phyloP scores from a whole-genome alignment of 371 early-diverging fungal genomes.

The Syncephalis plumigaleata region DNA sequence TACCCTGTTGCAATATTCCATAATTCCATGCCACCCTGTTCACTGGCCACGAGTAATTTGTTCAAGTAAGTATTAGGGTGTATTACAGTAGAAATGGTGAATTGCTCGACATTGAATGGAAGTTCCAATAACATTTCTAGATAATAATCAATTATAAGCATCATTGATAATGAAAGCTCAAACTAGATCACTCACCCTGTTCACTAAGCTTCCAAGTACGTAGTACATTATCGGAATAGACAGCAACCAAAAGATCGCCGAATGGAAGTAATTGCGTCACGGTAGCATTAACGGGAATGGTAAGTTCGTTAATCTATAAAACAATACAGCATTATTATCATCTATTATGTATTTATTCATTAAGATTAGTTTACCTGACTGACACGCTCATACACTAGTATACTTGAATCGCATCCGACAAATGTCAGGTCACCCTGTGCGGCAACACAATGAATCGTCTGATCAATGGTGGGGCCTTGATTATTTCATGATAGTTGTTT shows the following conservation, averaged over 20 bases:
- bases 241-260: conserved; percentile 57
- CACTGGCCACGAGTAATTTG: conserved; percentile 76
- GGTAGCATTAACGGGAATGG: conserved; percentile 5
- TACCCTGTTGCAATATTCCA: conserved; percentile 73
- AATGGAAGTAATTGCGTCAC: conserved; percentile 38
- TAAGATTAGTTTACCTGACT: conserved; percentile 57
- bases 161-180: too few species aligned
- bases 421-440: conserved; percentile 49
- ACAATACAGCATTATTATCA: too few species aligned
- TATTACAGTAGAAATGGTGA: conserved; percentile 51
- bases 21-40: conserved; percentile 75
- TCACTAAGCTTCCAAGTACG: conserved; percentile 55
- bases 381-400: conserved; percentile 52
- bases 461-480: conserved; percentile 49
- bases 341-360: too few species aligned
- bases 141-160: too few species aligned
- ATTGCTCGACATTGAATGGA: conserved; percentile 47
- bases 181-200: conserved; percentile 28
- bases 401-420: conserved; percentile 43
- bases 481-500: too few species aligned
- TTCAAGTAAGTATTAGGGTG: conserved; percentile 95
- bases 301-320: background rate
- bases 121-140: conserved; percentile 23
- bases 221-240: conserved; percentile 62
- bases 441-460: conserved; percentile 59